Conservation (phyloP, 176 grass and related monocot genomes). For the Ananas comosus region DNA sequence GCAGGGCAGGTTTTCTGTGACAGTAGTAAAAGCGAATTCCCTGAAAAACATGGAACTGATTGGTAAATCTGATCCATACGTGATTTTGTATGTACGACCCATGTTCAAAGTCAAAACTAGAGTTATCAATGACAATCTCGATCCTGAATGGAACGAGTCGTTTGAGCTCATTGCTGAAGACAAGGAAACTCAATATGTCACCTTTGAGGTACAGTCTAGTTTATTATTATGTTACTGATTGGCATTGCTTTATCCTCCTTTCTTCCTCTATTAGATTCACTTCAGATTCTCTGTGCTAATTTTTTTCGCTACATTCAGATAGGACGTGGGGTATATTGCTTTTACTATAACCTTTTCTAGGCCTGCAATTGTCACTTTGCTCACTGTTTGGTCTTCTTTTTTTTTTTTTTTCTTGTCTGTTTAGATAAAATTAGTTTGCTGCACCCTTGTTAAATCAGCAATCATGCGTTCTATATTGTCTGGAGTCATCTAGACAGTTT, state of each 20-base stretch:
- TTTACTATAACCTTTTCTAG: background rate
- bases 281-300: too few species aligned
- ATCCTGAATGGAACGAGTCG: conserved; percentile 80
- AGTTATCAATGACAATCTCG: conserved; percentile 82
- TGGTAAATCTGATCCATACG: conserved; percentile 96
- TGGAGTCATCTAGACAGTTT: background rate
- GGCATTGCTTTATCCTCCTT: background rate
- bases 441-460: background rate
- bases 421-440: background rate
- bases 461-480: background rate
- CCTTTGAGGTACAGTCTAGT: conserved; percentile 42
- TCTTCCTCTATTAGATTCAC: background rate
- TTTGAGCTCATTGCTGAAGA: conserved; percentile 77
- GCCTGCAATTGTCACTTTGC: background rate
- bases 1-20: conserved; percentile 68
- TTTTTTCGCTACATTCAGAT: too few species aligned
- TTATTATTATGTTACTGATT: background rate
- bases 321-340: background rate
- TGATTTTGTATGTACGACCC: conserved; percentile 73
- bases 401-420: background rate
- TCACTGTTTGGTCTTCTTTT: background rate
- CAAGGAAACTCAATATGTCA: conserved; percentile 81
- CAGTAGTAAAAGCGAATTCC: conserved; percentile 50
- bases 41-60: conserved; percentile 93
- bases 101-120: conserved; percentile 92